These are phyloP conservation scores for Alternaria sp. DNA, from an alignment of 2,329 filamentous ascomycete species.

Conservation along the genomic window DNA sequence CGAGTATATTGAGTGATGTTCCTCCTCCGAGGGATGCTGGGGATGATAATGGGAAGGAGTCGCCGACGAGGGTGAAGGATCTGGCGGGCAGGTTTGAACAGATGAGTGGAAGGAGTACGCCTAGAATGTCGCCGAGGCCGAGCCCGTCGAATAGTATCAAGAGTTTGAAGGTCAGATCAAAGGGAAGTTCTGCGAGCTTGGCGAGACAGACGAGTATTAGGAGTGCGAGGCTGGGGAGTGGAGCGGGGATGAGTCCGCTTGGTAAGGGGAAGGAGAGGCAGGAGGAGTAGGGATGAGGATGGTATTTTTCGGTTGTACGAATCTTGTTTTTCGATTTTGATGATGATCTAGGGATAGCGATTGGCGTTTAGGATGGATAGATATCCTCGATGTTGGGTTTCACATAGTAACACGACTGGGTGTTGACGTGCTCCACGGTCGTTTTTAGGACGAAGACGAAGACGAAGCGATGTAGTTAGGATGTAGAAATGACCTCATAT, in stretches of 20 bases:
- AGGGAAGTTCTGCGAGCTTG: no score
- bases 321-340: not conserved
- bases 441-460: not conserved
- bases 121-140: constrained; percentile 19
- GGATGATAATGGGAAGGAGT: constrained; percentile 7
- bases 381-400: not conserved
- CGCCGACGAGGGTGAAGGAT: constrained; percentile 36
- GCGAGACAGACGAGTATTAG: constrained; percentile 5
- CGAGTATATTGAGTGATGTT: constrained; percentile 31
- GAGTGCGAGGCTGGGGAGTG: not conserved
- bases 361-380: not conserved
- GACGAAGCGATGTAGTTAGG: not conserved
- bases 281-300: not conserved
- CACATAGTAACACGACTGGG: not conserved
- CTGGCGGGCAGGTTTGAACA: constrained; percentile 41
- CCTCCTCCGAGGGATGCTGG: constrained; percentile 17
- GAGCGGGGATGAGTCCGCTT: not conserved
- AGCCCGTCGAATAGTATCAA: constrained; percentile 29
- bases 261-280: constrained; percentile 3
- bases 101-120: constrained; percentile 7
- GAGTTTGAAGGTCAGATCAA: constrained; percentile 38
- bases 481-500: not conserved
- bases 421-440: not conserved
- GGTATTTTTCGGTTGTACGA: not conserved
- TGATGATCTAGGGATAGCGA: not conserved